Conservation (phyloP, 192 early-diverging fungal species). For the Coemansia sp. region DNA sequence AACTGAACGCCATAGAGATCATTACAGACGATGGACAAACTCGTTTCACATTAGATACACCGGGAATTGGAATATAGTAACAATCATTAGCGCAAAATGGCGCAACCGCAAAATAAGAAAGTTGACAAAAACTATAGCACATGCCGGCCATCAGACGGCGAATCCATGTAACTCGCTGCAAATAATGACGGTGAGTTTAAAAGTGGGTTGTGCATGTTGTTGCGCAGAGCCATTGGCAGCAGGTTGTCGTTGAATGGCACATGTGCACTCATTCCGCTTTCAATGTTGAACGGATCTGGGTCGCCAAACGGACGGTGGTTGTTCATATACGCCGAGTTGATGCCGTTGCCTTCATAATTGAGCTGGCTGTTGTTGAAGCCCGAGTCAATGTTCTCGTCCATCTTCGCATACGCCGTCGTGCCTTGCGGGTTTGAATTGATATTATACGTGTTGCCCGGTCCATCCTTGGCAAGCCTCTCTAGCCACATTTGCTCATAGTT, state of each 20-base stretch:
- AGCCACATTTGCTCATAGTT: conserved; percentile 44
- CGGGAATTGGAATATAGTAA: no score
- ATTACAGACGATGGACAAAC: no score
- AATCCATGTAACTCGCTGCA: not conserved
- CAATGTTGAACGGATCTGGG: not conserved
- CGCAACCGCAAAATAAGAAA: no score
- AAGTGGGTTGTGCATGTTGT: conserved; percentile 34
- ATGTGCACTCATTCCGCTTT: conserved; percentile 5
- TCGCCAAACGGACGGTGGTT: conserved; percentile 6
- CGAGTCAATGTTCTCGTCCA: not conserved
- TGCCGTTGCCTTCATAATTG: not conserved
- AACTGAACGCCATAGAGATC: no score
- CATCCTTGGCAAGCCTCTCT: conserved; percentile 43
- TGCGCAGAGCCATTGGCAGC: conserved; percentile 20
- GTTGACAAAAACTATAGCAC: conserved; percentile 7
- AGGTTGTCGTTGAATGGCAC: conserved; percentile 7
- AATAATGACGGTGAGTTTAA: conserved; percentile 26
- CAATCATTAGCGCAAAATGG: no score
- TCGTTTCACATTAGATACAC: no score
- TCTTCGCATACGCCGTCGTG: conserved; percentile 5
- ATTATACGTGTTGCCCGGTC: conserved; percentile 32
- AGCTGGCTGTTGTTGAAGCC: not conserved
- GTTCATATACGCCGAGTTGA: not conserved
- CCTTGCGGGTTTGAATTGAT: not conserved
- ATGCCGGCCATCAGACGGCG: conserved; percentile 12